Evolutionary conservation across 106 monocot species (phyloP).

Genomic region (Ottelia alismoides): DNA sequence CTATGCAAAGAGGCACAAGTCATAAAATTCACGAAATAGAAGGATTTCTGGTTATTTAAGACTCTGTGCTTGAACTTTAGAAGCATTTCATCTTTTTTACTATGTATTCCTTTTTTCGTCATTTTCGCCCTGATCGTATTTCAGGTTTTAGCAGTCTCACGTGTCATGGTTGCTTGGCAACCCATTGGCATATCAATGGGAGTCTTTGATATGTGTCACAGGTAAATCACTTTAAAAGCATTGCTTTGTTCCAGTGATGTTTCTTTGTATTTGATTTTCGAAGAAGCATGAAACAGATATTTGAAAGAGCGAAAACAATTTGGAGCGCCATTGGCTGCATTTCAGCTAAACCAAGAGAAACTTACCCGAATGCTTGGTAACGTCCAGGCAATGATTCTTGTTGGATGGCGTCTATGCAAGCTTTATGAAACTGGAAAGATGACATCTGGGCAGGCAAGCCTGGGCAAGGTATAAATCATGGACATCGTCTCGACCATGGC

Average conservation of each 20-base stretch:
- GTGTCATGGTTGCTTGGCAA: constrained; percentile 93
- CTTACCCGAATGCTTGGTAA: constrained; percentile 90
- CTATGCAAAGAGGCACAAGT: too few relatives aligned
- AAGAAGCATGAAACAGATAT: constrained; percentile 31
- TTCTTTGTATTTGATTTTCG: background rate
- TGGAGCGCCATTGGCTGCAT: constrained; percentile 81
- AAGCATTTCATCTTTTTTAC: too few relatives aligned
- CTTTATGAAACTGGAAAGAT: constrained; percentile 94
- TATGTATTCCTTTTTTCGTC: too few relatives aligned
- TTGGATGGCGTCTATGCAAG: constrained; percentile 96
- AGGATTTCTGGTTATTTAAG: too few relatives aligned
- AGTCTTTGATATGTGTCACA: constrained; percentile 77
- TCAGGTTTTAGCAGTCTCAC: constrained; percentile 88
- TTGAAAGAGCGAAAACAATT: constrained; percentile 93
- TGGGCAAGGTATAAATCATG: constrained; percentile 56
- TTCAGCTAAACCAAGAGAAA: constrained; percentile 90
- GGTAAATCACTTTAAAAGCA: constrained; percentile 21
- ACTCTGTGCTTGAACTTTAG: too few relatives aligned
- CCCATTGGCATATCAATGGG: constrained; percentile 95
- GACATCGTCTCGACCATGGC: too few relatives aligned
- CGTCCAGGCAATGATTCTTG: constrained; percentile 88
- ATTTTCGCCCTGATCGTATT: too few relatives aligned
- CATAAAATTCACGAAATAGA: too few relatives aligned
- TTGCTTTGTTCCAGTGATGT: background rate
- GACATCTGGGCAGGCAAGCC: constrained; percentile 85